phyloP scores from a whole-genome alignment of 306 rosid species.

The Prunus mira region DNA sequence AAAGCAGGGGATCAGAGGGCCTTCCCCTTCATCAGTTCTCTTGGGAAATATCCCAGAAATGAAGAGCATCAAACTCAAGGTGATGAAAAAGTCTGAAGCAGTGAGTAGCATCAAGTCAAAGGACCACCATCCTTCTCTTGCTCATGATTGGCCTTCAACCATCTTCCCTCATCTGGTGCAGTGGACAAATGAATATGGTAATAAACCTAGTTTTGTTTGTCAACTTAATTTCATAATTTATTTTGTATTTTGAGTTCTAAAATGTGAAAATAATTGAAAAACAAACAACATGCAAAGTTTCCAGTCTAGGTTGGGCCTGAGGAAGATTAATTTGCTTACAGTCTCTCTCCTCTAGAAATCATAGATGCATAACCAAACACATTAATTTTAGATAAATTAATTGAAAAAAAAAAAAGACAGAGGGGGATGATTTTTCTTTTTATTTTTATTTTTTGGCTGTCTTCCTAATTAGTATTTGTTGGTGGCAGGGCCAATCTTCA shows the following conservation, averaged over 20 bases:
- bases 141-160: conserved; percentile 46
- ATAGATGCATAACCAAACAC: no score
- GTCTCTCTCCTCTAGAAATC: no score
- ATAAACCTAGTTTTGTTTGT: not conserved
- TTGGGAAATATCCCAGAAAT: conserved; percentile 60
- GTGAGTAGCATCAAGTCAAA: no score
- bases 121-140: conserved; percentile 8
- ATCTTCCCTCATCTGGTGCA: conserved; percentile 42
- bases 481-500: conserved; percentile 28
- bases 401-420: no score
- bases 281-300: no score
- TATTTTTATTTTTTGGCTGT: not conserved
- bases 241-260: not conserved
- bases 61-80: conserved; percentile 27
- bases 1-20: conserved; percentile 61
- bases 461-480: not conserved
- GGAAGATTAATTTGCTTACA: no score
- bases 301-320: no score
- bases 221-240: not conserved
- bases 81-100: not conserved
- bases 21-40: conserved; percentile 42
- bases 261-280: no score
- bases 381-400: no score
- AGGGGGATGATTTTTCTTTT: no score
- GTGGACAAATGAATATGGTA: conserved; percentile 62